Base-by-base conservation (phyloP, 108 stramenopile species). In the Conticribra guillardii region DNA sequence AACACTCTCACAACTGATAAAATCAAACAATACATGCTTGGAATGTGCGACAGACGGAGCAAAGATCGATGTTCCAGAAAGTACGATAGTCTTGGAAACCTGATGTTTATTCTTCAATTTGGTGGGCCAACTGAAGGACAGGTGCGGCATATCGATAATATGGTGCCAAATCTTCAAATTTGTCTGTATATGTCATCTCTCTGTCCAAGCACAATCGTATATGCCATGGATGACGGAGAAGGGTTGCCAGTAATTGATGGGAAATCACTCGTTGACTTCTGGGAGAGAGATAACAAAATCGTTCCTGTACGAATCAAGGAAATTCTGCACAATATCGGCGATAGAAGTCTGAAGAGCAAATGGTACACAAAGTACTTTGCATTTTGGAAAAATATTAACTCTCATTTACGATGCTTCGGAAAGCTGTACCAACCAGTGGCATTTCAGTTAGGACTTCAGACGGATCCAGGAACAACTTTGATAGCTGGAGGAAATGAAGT, bases 401-500 rank as follows among this genome's bases (percentile, higher is more conserved):
- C 23, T 2, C 58, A 73, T 28, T 64, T 89, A 15, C 18, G 21
- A 24, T 74, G 84, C 28, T 89, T 89, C 71, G 88, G 88, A 28
- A 85, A 85, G 57, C 51, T 89, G 9, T 89, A 87, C 55, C 84
- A 82, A 54, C 80, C 73, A 1, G 84, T 89, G 1, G 21, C 51
- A 1, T 48, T 54, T 26, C 54, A 63, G 45, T 37, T 69, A 30
- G 56, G 69, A n/a, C 58, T 74, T 37, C 11, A 51, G 26, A 33
- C 58, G 8, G 78, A 74, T 30, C 85, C 88, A 16, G 88, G 88
- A 11, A 71, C 84, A 15, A 74, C 82, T 0, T 73, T 89, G 32
- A 22, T 86, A n/a, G 88, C 85, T 16, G 84, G 84, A 29, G 85
- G 85, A 0, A 89, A 89, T 72, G 84, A 89, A 59, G 74, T 89